These are phyloP conservation scores for Mortierella sp. DNA, from an alignment of 371 early-diverging fungal species.

Conservation along the genomic window DNA sequence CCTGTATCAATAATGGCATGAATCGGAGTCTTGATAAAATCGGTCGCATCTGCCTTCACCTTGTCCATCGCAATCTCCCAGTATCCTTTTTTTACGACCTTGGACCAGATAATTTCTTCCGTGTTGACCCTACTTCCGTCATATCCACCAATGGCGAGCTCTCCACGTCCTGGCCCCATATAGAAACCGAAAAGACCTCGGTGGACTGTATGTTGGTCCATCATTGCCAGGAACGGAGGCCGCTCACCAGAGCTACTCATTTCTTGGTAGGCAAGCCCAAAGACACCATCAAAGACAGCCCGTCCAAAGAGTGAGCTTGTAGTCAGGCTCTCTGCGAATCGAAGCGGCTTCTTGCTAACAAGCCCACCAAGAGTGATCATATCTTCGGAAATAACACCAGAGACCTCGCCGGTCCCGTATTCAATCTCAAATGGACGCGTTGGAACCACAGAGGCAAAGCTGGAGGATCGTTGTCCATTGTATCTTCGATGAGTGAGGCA, in stretches of 20 bases:
- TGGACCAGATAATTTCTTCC: constrained; percentile 70
- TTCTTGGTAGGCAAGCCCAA: constrained; percentile 73
- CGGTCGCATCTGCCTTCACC: constrained; percentile 53
- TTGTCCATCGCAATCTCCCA: constrained; percentile 79
- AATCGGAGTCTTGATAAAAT: constrained; percentile 33
- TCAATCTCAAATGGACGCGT: constrained; percentile 59
- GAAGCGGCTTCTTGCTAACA: constrained; percentile 49
- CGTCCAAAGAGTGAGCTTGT: constrained; percentile 66
- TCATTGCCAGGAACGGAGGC: constrained; percentile 79
- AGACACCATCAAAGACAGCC: constrained; percentile 73
- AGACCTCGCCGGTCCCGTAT: constrained; percentile 74
- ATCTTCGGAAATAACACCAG: constrained; percentile 61
- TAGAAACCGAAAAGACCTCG: constrained; percentile 79
- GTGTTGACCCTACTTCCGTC: constrained; percentile 59
- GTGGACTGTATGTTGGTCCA: constrained; percentile 68
- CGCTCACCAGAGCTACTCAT: constrained; percentile 59
- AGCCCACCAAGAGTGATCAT: constrained; percentile 62
- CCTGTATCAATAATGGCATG: constrained; percentile 69
- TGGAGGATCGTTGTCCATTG: constrained; percentile 53
- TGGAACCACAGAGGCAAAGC: constrained; percentile 49
- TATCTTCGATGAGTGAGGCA: constrained; percentile 58
- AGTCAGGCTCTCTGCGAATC: constrained; percentile 64
- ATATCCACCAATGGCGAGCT: constrained; percentile 76
- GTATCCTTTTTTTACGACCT: constrained; percentile 76
- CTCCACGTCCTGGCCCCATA: constrained; percentile 65